These are phyloP conservation scores for Sphagnurus paluster DNA, from an alignment of 1,284 basidiomycete genomes.

Conservation along the genomic window DNA sequence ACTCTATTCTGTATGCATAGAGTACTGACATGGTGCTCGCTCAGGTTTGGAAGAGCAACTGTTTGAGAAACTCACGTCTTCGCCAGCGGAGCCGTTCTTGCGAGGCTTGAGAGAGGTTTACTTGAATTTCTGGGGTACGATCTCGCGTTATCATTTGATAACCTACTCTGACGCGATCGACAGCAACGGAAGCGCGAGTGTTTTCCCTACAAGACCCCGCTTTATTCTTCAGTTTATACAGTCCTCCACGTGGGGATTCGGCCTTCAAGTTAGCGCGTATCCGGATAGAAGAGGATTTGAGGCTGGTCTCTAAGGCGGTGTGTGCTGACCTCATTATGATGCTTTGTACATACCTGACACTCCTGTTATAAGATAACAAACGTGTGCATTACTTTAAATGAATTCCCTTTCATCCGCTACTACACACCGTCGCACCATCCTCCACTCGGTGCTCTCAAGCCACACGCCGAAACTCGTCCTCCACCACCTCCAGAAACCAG, in stretches of 20 bases:
- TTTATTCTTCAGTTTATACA: conserved; percentile 85
- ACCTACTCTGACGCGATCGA: conserved; percentile 9
- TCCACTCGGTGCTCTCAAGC: conserved; percentile 85
- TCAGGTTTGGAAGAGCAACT: conserved; percentile 73
- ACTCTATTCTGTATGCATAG: conserved; percentile 25
- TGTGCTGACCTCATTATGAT: conserved; percentile 18
- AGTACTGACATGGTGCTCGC: background rate
- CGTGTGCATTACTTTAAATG: conserved; percentile 88
- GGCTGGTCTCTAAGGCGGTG: conserved; percentile 71
- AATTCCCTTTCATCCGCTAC: conserved; percentile 94
- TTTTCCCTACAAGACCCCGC: conserved; percentile 79
- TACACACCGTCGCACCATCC: conserved; percentile 84
- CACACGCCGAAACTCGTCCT: conserved; percentile 56
- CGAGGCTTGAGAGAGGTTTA: conserved; percentile 81
- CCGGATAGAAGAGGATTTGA: conserved; percentile 81
- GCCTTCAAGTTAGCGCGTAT: conserved; percentile 60
- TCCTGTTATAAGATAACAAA: conserved; percentile 72
- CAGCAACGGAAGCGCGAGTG: conserved; percentile 81
- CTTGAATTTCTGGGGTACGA: conserved; percentile 84
- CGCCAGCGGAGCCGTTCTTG: conserved; percentile 70
- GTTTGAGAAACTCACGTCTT: conserved; percentile 72
- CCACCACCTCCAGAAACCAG: conserved; percentile 64
- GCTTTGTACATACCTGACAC: background rate
- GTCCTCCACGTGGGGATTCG: conserved; percentile 71
- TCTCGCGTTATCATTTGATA: conserved; percentile 3